Conservation (phyloP, 164 flowering plant species). For the Brasenia schreberi region DNA sequence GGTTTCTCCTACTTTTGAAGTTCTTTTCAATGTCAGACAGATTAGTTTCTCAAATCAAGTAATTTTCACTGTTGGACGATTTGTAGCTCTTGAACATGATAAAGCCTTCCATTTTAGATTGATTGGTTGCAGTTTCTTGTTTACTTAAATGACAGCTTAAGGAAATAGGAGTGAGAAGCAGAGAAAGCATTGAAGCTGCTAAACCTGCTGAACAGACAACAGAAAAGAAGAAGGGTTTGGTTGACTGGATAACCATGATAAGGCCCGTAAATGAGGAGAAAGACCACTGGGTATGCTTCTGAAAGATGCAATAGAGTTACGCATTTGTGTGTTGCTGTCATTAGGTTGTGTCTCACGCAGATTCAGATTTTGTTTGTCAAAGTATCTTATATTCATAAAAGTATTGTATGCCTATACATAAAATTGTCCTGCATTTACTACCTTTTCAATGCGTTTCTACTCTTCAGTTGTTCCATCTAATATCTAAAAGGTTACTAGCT, state of each 20-base stretch:
- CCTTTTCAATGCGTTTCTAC: neutral
- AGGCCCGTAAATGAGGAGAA: conserved; percentile 91
- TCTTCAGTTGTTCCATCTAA: neutral
- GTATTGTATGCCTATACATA: neutral
- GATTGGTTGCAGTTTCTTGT: neutral
- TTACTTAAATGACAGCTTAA: conserved; percentile 35
- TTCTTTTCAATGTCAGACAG: too few relatives aligned
- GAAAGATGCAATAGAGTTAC: neutral
- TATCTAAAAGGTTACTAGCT: too few relatives aligned
- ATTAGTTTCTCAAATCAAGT: neutral
- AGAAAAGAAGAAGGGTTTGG: conserved; percentile 75
- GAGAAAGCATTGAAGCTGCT: conserved; percentile 24
- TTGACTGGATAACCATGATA: conserved; percentile 71
- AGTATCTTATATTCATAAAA: too few relatives aligned
- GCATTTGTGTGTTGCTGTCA: neutral
- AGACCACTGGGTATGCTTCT: conserved; percentile 81
- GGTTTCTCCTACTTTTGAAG: too few relatives aligned
- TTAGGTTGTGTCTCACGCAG: neutral
- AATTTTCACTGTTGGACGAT: neutral
- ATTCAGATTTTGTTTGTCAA: neutral
- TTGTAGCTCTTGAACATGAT: neutral
- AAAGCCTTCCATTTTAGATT: neutral
- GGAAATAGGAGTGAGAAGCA: conserved; percentile 69
- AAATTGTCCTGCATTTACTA: neutral
- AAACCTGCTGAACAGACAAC: conserved; percentile 41